phyloP scores from a whole-genome alignment of 2,329 filamentous ascomycete genomes.

The Talaromyces rugulosus region DNA sequence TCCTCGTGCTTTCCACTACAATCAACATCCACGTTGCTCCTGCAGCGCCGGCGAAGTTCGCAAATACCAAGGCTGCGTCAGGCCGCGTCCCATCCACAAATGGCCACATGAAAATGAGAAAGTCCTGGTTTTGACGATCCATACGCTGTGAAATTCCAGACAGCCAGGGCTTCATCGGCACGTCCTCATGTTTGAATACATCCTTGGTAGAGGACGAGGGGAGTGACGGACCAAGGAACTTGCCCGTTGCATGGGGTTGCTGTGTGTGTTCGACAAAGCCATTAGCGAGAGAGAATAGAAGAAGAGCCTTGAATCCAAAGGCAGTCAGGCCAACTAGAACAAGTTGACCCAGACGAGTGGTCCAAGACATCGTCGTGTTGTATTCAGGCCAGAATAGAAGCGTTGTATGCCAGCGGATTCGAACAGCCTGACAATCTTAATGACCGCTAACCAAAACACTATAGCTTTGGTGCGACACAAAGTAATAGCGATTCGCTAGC shows the following conservation, averaged over 20 bases:
- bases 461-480: neutral
- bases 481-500: neutral
- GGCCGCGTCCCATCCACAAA: constrained; percentile 1
- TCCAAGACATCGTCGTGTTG: neutral
- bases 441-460: neutral
- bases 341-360: neutral
- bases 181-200: neutral
- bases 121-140: neutral
- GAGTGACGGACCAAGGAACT: neutral
- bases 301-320: neutral
- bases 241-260: neutral
- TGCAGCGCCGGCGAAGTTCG: neutral
- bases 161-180: neutral
- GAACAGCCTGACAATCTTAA: neutral
- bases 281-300: neutral
- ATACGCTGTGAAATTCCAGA: neutral
- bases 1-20: constrained; percentile 1
- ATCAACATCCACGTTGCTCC: constrained; percentile 5
- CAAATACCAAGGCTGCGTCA: neutral
- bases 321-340: neutral
- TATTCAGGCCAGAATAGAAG: neutral
- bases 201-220: neutral
- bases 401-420: neutral
- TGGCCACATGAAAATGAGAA: constrained; percentile 3
- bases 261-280: neutral